Conservation (phyloP, 2,329 filamentous ascomycete species). For the Penicillium sp. region DNA sequence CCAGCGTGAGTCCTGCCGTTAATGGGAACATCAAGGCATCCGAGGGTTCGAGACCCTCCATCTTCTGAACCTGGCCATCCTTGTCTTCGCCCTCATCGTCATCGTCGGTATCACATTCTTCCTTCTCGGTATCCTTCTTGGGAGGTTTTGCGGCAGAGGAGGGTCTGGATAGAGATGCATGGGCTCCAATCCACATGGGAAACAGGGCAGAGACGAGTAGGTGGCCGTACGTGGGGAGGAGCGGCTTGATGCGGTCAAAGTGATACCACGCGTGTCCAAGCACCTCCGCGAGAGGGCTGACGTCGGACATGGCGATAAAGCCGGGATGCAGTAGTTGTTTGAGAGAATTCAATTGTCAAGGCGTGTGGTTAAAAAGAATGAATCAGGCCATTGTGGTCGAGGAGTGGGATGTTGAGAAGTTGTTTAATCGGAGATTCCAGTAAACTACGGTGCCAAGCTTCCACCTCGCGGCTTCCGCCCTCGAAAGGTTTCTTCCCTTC, state of each 20-base stretch:
- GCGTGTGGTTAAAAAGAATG: neutral
- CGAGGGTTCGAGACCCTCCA: conserved; percentile 68
- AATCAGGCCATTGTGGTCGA: conserved; percentile 15
- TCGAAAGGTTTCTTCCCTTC: neutral
- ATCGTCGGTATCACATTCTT: conserved; percentile 22
- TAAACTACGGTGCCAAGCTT: conserved; percentile 16
- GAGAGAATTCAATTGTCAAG: neutral
- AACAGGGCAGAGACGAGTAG: conserved; percentile 69
- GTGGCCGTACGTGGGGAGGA: conserved; percentile 59
- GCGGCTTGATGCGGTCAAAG: conserved; percentile 43
- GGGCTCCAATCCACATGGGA: conserved; percentile 79
- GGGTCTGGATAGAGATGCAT: conserved; percentile 80
- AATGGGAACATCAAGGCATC: conserved; percentile 86
- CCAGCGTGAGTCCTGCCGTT: conserved; percentile 68
- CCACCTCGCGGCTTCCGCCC: conserved; percentile 8
- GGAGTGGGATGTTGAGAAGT: neutral
- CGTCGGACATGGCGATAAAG: conserved; percentile 28
- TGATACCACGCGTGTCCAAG: conserved; percentile 45
- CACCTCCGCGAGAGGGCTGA: conserved; percentile 39
- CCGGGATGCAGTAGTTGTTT: neutral
- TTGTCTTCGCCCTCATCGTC: conserved; percentile 51
- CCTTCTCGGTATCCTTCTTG: conserved; percentile 46
- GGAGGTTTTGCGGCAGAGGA: conserved; percentile 69
- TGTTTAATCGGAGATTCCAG: conserved; percentile 6
- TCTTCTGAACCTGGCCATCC: conserved; percentile 54